Conservation (phyloP, 1,284 basidiomycete species). For the Tremellales sp. region DNA sequence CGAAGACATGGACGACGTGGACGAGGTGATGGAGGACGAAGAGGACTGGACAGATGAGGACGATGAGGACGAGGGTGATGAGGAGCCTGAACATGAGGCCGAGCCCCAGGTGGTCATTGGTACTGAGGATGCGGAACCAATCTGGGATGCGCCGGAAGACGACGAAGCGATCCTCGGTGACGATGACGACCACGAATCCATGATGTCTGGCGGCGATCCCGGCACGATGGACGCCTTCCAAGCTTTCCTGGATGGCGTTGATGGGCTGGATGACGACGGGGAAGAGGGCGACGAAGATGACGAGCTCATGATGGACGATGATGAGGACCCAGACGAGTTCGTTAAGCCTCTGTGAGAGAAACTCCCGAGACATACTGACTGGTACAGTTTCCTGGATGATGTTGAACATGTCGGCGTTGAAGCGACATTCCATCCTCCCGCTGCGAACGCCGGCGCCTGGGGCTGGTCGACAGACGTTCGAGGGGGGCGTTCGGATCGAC, state of each 20-base stretch:
- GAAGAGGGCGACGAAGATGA: conserved; percentile 58
- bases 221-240: conserved; percentile 16
- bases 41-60: conserved; percentile 26
- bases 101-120: conserved; percentile 17
- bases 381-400: conserved; percentile 13
- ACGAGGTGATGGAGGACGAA: conserved; percentile 28
- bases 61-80: conserved; percentile 40
- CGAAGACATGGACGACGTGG: conserved; percentile 37
- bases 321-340: conserved; percentile 25
- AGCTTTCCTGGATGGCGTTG: conserved; percentile 13
- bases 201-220: conserved; percentile 13
- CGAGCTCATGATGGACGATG: conserved; percentile 37
- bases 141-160: conserved; percentile 26
- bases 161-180: conserved; percentile 1
- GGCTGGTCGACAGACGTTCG: conserved; percentile 19
- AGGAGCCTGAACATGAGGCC: conserved; percentile 23
- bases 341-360: no score
- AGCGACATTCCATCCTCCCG: conserved; percentile 8
- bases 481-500: not conserved
- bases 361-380: no score
- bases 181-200: conserved; percentile 24
- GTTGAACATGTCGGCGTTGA: conserved; percentile 23
- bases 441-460: conserved; percentile 22
- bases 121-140: conserved; percentile 36
- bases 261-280: conserved; percentile 47